phyloP scores from a whole-genome alignment of 2,329 filamentous ascomycete species.

The Thelonectria rubi region DNA sequence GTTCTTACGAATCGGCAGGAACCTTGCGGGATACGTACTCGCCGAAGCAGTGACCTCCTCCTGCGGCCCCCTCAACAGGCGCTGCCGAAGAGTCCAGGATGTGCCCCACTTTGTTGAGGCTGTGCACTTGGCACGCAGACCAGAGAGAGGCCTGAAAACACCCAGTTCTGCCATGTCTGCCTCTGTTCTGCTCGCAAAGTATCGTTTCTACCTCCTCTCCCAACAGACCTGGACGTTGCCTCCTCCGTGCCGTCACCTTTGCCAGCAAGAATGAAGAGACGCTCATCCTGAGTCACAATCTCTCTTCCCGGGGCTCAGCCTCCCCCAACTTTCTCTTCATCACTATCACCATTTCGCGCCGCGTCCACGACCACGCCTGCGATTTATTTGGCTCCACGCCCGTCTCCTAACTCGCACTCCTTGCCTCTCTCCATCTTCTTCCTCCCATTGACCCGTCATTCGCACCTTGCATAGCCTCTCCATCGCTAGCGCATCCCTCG shows the following conservation, averaged over 20 bases:
- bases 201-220: slow-evolving; percentile 2
- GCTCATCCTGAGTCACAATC: slow-evolving; percentile 6
- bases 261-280: slow-evolving; percentile 14
- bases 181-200: neutral
- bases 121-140: slow-evolving; percentile 2
- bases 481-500: slow-evolving; percentile 13
- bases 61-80: neutral
- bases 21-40: neutral
- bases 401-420: slow-evolving; percentile 31
- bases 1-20: neutral
- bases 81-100: slow-evolving; percentile 1
- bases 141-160: too few species aligned
- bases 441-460: slow-evolving; percentile 26
- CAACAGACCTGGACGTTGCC: neutral
- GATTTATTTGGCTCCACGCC: slow-evolving; percentile 37
- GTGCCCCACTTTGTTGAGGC: slow-evolving; percentile 4
- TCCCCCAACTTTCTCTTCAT: slow-evolving; percentile 25
- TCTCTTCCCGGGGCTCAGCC: slow-evolving; percentile 18
- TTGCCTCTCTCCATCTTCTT: slow-evolving; percentile 27
- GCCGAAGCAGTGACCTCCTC: neutral
- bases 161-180: slow-evolving; percentile 5
- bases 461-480: slow-evolving; percentile 38
- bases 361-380: slow-evolving; percentile 19
- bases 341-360: slow-evolving; percentile 16
- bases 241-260: neutral